These are phyloP conservation scores for Fragosphaeria purpurea DNA, from an alignment of 2,329 filamentous ascomycete species.

Conservation along the genomic window DNA sequence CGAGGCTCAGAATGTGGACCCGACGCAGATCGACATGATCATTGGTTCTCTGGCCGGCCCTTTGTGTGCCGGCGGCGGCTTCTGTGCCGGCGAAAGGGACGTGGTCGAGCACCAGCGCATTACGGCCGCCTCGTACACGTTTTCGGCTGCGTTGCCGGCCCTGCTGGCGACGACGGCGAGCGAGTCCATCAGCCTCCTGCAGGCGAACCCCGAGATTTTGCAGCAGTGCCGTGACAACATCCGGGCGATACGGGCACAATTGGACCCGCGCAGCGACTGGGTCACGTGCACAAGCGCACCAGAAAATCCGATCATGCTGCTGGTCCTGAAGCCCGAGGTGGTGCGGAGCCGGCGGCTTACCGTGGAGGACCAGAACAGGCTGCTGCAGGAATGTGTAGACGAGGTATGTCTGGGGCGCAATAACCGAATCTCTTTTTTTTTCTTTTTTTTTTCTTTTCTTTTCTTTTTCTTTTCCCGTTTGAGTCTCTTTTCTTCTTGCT, in stretches of 20 bases:
- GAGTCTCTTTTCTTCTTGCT: background rate
- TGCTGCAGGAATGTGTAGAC: slow-evolving; percentile 88
- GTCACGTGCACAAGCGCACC: slow-evolving; percentile 67
- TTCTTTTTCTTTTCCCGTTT: no score
- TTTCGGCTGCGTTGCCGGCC: slow-evolving; percentile 86
- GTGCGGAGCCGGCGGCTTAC: slow-evolving; percentile 59
- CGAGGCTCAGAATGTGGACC: slow-evolving; percentile 93
- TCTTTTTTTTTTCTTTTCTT: no score
- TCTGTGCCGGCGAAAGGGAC: slow-evolving; percentile 84
- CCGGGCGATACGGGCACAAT: slow-evolving; percentile 70
- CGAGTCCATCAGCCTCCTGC: slow-evolving; percentile 77
- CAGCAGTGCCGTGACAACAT: slow-evolving; percentile 75
- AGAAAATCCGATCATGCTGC: slow-evolving; percentile 80
- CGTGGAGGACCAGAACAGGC: slow-evolving; percentile 67
- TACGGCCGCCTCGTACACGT: slow-evolving; percentile 85
- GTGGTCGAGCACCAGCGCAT: slow-evolving; percentile 96
- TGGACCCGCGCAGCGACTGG: slow-evolving; percentile 93
- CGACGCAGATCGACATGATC: slow-evolving; percentile 92
- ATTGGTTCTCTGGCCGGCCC: slow-evolving; percentile 85
- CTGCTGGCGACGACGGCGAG: slow-evolving; percentile 93
- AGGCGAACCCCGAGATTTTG: slow-evolving; percentile 77
- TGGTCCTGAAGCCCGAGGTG: slow-evolving; percentile 76
- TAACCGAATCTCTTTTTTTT: no score
- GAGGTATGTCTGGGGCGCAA: slow-evolving; percentile 54
- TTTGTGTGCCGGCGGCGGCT: slow-evolving; percentile 85